Evolutionary conservation across 2,329 filamentous ascomycete genomes (phyloP).

Genomic region (Fusarium sp.): DNA sequence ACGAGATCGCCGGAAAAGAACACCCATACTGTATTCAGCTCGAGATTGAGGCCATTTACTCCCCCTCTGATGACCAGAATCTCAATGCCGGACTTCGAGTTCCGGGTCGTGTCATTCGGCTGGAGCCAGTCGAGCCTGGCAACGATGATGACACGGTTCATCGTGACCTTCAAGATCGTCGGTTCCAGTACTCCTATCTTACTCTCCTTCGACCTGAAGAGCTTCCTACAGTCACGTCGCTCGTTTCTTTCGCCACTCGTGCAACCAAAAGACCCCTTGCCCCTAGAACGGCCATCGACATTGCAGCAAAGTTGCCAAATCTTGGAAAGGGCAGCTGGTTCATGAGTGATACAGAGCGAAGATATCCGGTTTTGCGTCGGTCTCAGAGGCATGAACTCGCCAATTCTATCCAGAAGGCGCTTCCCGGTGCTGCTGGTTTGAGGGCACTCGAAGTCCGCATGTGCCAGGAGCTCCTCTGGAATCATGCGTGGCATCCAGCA

Average conservation of each 20-base stretch:
- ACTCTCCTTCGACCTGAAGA: constrained; percentile 8
- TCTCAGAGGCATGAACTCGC: constrained; percentile 16
- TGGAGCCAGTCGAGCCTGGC: constrained; percentile 20
- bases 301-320: constrained; percentile 25
- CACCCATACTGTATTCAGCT: constrained; percentile 25
- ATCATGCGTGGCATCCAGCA: constrained; percentile 25
- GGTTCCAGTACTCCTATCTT: constrained; percentile 29
- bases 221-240: constrained; percentile 15
- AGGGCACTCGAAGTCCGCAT: constrained; percentile 24
- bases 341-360: constrained; percentile 23
- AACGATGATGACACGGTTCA: constrained; percentile 5
- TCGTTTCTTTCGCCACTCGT: constrained; percentile 17
- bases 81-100: constrained; percentile 2
- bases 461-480: constrained; percentile 29
- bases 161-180: constrained; percentile 24
- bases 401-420: constrained; percentile 13
- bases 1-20: constrained; percentile 5
- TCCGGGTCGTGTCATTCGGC: constrained; percentile 17
- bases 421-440: constrained; percentile 13
- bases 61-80: constrained; percentile 19
- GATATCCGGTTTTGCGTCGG: constrained; percentile 24
- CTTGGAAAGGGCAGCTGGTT: constrained; percentile 18
- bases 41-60: constrained; percentile 23
- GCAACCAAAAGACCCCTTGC: constrained; percentile 19
- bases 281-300: constrained; percentile 18